A percentile compares a stretch with the other conserved stretches of the same genome.
Conservation (phyloP, 139 green algal genomes). For the Tetradesmus lagerheimii region DNA sequence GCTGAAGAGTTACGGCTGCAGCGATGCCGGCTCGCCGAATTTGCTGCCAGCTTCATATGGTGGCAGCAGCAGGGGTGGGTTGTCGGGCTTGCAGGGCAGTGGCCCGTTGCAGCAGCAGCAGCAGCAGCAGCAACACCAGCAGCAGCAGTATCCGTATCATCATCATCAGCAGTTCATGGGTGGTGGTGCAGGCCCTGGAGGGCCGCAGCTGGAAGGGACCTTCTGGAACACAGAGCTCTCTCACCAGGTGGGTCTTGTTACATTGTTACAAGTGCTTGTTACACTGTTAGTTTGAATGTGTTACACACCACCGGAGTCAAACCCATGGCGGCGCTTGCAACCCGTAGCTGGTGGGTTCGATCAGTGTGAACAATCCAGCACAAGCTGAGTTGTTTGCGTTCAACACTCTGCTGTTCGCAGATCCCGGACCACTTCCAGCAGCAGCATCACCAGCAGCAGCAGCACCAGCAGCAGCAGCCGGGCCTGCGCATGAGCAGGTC, state of each 20-base stretch:
- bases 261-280: not conserved
- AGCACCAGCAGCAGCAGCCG: slow-evolving; percentile 6
- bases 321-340: too few species aligned
- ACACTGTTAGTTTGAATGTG: not conserved
- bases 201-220: slow-evolving; percentile 34
- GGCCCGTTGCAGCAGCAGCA: slow-evolving; percentile 23
- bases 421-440: not conserved
- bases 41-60: not conserved
- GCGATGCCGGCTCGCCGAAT: not conserved
- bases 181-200: not conserved
- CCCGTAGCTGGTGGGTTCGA: too few species aligned
- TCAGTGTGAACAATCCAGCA: not conserved
- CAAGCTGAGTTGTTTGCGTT: not conserved
- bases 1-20: not conserved
- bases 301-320: too few species aligned
- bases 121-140: slow-evolving; percentile 33
- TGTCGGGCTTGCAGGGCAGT: slow-evolving; percentile 20
- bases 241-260: slow-evolving; percentile 14
- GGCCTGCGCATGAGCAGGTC: slow-evolving; percentile 16
- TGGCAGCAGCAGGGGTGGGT: not conserved
- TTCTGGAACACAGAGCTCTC: slow-evolving; percentile 49
- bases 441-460: not conserved
- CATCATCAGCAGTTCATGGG: slow-evolving; percentile 39
- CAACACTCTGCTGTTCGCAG: not conserved
- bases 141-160: slow-evolving; percentile 31